Conservation (phyloP, 257 asterid genomes). For the Primulina eburnea region DNA sequence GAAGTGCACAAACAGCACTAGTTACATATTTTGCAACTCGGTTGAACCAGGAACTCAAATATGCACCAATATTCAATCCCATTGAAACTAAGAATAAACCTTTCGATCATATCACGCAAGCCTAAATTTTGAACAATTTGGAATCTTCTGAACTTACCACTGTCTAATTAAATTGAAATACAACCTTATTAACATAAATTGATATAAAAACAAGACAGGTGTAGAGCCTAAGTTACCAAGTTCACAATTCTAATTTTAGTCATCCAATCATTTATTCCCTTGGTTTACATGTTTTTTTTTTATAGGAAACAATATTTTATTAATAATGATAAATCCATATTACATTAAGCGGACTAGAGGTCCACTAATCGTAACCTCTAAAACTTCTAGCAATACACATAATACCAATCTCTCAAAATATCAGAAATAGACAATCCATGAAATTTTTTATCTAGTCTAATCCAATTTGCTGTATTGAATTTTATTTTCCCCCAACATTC, state of each 20-base stretch:
- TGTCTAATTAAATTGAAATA: conserved; percentile 7
- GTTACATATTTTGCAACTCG: not conserved
- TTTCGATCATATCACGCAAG: not conserved
- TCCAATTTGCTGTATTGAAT: too few relatives aligned
- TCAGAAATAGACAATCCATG: too few relatives aligned
- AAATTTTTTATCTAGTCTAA: too few relatives aligned
- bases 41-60: not conserved
- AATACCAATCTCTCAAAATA: too few relatives aligned
- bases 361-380: too few relatives aligned
- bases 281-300: too few relatives aligned
- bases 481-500: too few relatives aligned
- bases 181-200: not conserved
- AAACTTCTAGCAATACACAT: too few relatives aligned
- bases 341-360: too few relatives aligned
- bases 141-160: not conserved
- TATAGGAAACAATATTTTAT: too few relatives aligned
- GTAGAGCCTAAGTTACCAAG: not conserved
- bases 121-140: not conserved
- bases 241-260: not conserved
- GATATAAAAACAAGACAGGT: not conserved
- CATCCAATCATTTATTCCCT: not conserved
- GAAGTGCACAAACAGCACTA: not conserved
- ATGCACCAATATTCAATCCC: not conserved
- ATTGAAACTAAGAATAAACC: conserved; percentile 4
- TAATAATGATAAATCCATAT: too few relatives aligned